Evolutionary conservation across 257 asterid species (phyloP).

Genomic region (Echium plantagineum): DNA sequence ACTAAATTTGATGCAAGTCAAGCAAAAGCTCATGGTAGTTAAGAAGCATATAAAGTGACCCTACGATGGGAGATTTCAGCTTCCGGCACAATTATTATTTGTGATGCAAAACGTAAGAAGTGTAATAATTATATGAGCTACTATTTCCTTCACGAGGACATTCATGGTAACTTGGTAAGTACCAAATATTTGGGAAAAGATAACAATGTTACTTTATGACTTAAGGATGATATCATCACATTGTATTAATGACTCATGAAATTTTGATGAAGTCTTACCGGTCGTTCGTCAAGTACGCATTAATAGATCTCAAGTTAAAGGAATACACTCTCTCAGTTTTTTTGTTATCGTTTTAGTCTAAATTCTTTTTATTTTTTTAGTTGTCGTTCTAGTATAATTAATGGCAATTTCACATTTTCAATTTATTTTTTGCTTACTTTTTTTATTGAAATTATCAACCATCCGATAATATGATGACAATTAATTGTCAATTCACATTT

Average conservation of each 20-base stretch:
- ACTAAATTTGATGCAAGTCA: not conserved
- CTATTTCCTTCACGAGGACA: not conserved
- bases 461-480: too few relatives aligned
- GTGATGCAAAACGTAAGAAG: not conserved
- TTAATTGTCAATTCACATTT: too few relatives aligned
- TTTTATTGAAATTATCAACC: too few relatives aligned
- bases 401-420: too few relatives aligned
- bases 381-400: too few relatives aligned
- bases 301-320: too few relatives aligned
- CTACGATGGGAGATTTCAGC: not conserved
- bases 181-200: not conserved
- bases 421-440: too few relatives aligned
- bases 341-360: too few relatives aligned
- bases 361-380: too few relatives aligned
- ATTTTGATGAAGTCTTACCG: too few relatives aligned
- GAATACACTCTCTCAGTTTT: too few relatives aligned
- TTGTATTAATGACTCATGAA: not conserved
- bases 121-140: not conserved
- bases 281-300: too few relatives aligned
- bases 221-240: not conserved
- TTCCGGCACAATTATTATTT: not conserved
- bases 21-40: not conserved
- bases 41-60: not conserved
- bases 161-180: not conserved
- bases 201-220: not conserved